phyloP scores from a whole-genome alignment of 306 rosid species.

The Inga oerstediana region DNA sequence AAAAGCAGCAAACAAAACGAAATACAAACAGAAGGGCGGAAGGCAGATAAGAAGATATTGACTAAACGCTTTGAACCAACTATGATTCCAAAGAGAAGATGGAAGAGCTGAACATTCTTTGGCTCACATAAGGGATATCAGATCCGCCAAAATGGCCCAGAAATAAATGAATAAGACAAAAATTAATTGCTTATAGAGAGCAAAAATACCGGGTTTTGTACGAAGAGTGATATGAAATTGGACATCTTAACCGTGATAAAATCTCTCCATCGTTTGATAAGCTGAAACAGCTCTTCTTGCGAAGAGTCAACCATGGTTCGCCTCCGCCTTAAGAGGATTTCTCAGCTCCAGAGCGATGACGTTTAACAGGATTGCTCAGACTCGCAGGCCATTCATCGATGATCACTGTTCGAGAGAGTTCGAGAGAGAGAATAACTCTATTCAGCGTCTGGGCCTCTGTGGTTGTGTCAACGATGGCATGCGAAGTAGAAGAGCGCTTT shows the following conservation, averaged over 20 bases:
- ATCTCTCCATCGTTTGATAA: conserved; percentile 64
- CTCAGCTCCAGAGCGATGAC: conserved; percentile 4
- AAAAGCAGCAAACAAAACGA: neutral
- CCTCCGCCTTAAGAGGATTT: neutral
- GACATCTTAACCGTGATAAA: conserved; percentile 67
- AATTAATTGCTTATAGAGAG: neutral
- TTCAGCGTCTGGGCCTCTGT: neutral
- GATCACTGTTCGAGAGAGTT: neutral
- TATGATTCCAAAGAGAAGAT: neutral
- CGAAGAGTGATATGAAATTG: conserved; percentile 53
- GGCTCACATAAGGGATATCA: conserved; percentile 18
- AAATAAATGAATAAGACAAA: neutral
- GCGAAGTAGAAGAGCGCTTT: neutral
- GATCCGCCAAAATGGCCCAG: conserved; percentile 11
- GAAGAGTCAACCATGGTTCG: conserved; percentile 62
- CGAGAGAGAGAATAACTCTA: neutral
- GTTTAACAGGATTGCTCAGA: conserved; percentile 10
- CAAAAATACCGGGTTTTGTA: conserved; percentile 49
- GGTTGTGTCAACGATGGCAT: neutral
- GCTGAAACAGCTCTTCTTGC: conserved; percentile 62
- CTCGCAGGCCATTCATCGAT: conserved; percentile 26
- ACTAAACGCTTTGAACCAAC: neutral
- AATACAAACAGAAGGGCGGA: neutral
- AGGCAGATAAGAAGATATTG: neutral
- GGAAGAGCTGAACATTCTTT: neutral